These are phyloP conservation scores for Coniophora puteana DNA, from an alignment of 1,284 basidiomycete species.

Conservation along the genomic window DNA sequence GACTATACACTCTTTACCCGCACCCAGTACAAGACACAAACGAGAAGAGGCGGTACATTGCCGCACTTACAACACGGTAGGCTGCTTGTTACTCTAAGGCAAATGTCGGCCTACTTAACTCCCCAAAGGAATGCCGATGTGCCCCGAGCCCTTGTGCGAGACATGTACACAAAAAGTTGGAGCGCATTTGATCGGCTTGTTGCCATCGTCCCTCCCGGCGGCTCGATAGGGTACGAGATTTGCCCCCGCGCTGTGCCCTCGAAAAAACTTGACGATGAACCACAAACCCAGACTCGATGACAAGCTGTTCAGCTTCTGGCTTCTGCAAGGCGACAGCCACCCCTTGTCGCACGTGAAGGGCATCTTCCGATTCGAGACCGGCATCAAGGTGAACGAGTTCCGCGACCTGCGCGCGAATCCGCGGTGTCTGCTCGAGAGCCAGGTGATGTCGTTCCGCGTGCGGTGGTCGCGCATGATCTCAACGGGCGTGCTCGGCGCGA, in stretches of 20 bases:
- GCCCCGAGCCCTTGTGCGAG: conserved; percentile 77
- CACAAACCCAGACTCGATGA: conserved; percentile 63
- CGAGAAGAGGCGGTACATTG: conserved; percentile 70
- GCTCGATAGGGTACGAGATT: conserved; percentile 70
- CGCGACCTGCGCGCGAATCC: conserved; percentile 82
- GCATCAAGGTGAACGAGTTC: conserved; percentile 81
- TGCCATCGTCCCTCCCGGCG: conserved; percentile 82
- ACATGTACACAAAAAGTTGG: conserved; percentile 90
- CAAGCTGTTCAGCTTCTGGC: conserved; percentile 84
- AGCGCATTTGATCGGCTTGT: conserved; percentile 81
- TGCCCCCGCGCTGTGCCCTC: background rate
- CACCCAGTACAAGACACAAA: conserved; percentile 74
- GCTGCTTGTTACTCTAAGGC: background rate
- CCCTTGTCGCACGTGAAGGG: conserved; percentile 75
- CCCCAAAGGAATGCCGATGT: conserved; percentile 71
- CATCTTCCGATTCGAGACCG: conserved; percentile 83
- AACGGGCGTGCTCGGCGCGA: conserved; percentile 50
- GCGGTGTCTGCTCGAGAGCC: conserved; percentile 74
- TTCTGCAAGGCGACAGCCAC: conserved; percentile 71
- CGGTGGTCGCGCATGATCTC: conserved; percentile 71
- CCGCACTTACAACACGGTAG: conserved; percentile 64
- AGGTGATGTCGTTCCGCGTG: conserved; percentile 72
- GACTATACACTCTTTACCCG: conserved; percentile 65
- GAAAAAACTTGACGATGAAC: background rate
- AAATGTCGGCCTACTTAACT: background rate